Evolutionary conservation across 139 green algal species (phyloP).

Genomic region (Micromonas commoda): DNA sequence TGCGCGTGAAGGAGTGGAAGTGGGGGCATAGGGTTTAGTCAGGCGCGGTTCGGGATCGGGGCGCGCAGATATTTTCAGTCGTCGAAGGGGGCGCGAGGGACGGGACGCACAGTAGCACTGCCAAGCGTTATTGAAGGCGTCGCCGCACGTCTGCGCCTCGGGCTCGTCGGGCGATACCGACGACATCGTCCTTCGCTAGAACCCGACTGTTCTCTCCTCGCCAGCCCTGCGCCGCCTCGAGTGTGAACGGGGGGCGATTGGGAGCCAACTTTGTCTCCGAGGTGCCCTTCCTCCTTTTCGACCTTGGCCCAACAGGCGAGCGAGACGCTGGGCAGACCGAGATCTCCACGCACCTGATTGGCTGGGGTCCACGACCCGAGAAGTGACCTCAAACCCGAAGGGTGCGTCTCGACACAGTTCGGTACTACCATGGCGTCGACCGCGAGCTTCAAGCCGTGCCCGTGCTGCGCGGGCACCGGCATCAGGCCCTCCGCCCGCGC

Average conservation of each 20-base stretch:
- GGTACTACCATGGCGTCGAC: not conserved
- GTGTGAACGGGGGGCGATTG: not conserved
- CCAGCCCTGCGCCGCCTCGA: not conserved
- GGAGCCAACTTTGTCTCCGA: no score
- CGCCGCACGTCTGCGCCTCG: not conserved
- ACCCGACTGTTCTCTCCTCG: no score
- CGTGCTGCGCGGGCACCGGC: not conserved
- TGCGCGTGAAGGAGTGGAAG: not conserved
- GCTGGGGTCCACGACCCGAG: no score
- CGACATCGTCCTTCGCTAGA: not conserved
- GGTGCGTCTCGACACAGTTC: not conserved
- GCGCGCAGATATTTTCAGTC: not conserved
- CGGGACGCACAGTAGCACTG: slow-evolving; percentile 19
- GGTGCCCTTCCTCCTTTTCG: no score
- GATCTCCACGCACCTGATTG: no score
- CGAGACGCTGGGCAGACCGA: no score
- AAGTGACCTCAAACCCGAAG: no score
- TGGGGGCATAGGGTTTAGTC: not conserved
- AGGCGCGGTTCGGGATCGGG: not conserved
- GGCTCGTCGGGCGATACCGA: not conserved
- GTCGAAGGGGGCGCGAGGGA: not conserved
- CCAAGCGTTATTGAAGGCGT: slow-evolving; percentile 11
- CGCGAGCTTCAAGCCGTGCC: not conserved
- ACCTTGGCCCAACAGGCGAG: no score
- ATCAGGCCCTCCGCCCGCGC: not conserved